phyloP scores from a whole-genome alignment of 768 basidiomycete genomes.

The Chalciporus chontae region DNA sequence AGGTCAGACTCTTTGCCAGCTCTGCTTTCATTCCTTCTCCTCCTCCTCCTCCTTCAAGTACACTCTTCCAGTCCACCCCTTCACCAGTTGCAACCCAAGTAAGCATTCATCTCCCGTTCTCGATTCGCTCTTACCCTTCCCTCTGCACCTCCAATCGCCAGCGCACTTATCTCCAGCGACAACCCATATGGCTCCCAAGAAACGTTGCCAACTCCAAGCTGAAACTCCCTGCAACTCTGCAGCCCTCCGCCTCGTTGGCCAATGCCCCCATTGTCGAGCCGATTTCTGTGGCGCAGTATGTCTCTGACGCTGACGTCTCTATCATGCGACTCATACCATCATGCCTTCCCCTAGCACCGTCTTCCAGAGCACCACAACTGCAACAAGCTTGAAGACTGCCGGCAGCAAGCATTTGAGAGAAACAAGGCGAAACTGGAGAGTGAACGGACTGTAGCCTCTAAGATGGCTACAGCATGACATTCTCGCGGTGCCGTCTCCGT shows the following conservation, averaged over 20 bases:
- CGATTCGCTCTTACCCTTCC: not conserved
- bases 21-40: not conserved
- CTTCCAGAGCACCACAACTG: constrained; percentile 88
- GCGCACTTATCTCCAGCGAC: not conserved
- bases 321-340: constrained; percentile 17
- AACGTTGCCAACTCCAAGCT: constrained; percentile 72
- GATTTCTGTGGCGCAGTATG: constrained; percentile 78
- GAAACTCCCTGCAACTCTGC: constrained; percentile 65
- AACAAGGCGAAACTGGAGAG: constrained; percentile 88
- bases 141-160: not conserved
- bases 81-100: too few relatives aligned
- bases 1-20: too few relatives aligned
- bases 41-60: not conserved
- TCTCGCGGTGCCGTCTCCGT: constrained; percentile 11
- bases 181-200: constrained; percentile 72
- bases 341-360: constrained; percentile 55
- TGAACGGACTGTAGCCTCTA: constrained; percentile 81
- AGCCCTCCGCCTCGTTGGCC: constrained; percentile 78
- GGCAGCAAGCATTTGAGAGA: constrained; percentile 82
- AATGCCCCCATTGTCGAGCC: constrained; percentile 75
- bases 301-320: constrained; percentile 8
- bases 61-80: not conserved
- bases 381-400: constrained; percentile 77
- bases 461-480: constrained; percentile 74
- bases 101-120: too few relatives aligned